These are phyloP conservation scores for Sequoia sempervirens DNA, from an alignment of 75 land plant genomes.

Conservation along the genomic window DNA sequence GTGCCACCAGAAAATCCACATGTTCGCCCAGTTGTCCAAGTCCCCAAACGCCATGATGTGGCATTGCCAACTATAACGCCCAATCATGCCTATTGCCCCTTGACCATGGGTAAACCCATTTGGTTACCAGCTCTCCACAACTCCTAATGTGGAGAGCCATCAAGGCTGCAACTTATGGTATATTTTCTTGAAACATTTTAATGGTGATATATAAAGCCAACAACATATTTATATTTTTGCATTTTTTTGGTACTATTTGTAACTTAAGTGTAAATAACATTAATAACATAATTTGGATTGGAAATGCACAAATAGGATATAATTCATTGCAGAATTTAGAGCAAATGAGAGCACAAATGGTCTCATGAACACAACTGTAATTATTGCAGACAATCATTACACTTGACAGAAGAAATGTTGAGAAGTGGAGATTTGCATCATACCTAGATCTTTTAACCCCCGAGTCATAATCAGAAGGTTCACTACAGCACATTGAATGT, in stretches of 20 bases:
- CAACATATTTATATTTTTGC: not conserved
- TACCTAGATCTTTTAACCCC: not conserved
- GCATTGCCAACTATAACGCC: no score
- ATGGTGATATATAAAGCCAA: not conserved
- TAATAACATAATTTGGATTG: not conserved
- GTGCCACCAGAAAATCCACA: no score
- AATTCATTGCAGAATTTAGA: not conserved
- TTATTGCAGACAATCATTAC: not conserved
- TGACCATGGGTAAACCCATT: no score
- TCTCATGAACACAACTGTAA: not conserved
- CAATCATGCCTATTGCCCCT: no score
- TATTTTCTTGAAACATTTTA: not conserved
- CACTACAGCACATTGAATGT: not conserved
- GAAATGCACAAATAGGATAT: not conserved
- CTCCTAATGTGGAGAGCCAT: no score
- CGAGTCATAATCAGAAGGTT: not conserved
- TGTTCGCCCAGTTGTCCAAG: no score
- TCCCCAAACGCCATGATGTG: no score
- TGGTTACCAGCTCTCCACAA: no score
- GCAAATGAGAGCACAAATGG: not conserved
- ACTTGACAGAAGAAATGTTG: not conserved
- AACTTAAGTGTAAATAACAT: not conserved
- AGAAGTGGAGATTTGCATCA: not conserved
- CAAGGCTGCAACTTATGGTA: not conserved
- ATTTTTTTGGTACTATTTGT: not conserved